Evolutionary conservation across 2,329 filamentous ascomycete species (phyloP), one percentile per base, ranked within the genome.

Genomic region (Penicillium sp.): DNA sequence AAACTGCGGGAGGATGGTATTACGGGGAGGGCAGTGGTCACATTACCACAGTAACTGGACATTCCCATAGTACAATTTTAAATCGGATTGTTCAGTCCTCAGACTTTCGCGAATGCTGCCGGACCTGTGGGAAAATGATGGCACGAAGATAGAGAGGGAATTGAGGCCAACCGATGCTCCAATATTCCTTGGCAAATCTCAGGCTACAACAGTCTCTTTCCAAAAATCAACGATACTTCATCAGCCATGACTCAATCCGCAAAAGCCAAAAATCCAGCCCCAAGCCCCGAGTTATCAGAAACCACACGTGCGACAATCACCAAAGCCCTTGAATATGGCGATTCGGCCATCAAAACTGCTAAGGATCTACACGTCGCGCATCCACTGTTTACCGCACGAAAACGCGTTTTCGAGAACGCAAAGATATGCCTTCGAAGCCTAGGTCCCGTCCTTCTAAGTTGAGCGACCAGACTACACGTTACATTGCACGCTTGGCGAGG

Each of bases 11-110:
- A 58, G 3, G 63, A 67, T 50, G 55, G 43, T 1, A 60, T 67
- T 7, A 48, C 52, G 2, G 65, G 65, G 10, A 51, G 64, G 39
- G 65, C 63, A 13, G 64, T 67, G 7, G 61, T 66, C 13, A 62
- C 7, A 31, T 52, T 64, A 9, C 57, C 62, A 14, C 40, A 58
- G 34, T 55, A 40, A 34, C 9, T n/a, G 11, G n/a, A 20, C 4
- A 16, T 26, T 26, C 44, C n/a, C 10, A 18, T 42, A 6, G 10
- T 14, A 14, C 24, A 20, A 31, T 11, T 48, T 9, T 3, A 37
- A 29, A 6, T 22, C 5, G 18, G 4, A 9, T 6, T 7, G 5
- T 18, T 2, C 4, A 6, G 18, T 11, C 35, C 13, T 0, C 10
- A 6, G 7, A 39, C 5, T 31, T 31, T 26, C 7, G 6, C 1